Evolutionary conservation across 768 basidiomycete genomes (phyloP), one percentile per base, ranked within the genome.

Genomic region (Mycena galopus): DNA sequence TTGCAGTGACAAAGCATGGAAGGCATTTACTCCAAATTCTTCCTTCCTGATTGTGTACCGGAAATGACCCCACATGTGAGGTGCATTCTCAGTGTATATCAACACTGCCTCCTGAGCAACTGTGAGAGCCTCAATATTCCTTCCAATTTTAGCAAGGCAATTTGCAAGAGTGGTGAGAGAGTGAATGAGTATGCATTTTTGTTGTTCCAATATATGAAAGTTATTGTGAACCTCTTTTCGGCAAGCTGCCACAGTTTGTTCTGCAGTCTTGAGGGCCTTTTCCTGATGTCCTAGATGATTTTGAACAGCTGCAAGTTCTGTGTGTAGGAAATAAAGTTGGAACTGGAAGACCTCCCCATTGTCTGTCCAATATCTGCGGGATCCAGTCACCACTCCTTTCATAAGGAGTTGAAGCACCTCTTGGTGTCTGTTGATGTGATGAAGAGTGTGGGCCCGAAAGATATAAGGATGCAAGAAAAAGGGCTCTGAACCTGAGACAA

Each of bases 161-260:
- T 55, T 63, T 17, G 68, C 56, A 10, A 56, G 61, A 14, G 61
- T 57, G 19, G n/a, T 57, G 16, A 69, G 60, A 2, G 61, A 27
- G 60, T 69, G 35, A 1, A 27, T 30, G 8, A 55, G 47, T 4
- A 30, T 19, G 4, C 23, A 35, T 51, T 68, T 60, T 37, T 17
- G 53, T 4, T 4, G 4, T 55, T 55, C 53, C 4, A 29, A 29
- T 5, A 35, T 39, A 7, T 32, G n/a, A 2, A 16, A 27, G 16
- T 23, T 35, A n/a, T n/a, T n/a, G n/a, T n/a, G n/a, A 17, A 50
- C 10, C 2, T 27, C 47, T 23, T 50, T 25, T 21, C 29, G 27
- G 32, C 57, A 42, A 3, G 14, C 23, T 16, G 27, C 23, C 14
- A 67, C 65, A 23, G 27, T 44, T 42, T 4, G 23, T n/a, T 68